A percentile compares a stretch with the other conserved stretches of the same genome.
Evolutionary conservation across 331 rosid species (phyloP).

Genomic region (Phaseolus coccineus): DNA sequence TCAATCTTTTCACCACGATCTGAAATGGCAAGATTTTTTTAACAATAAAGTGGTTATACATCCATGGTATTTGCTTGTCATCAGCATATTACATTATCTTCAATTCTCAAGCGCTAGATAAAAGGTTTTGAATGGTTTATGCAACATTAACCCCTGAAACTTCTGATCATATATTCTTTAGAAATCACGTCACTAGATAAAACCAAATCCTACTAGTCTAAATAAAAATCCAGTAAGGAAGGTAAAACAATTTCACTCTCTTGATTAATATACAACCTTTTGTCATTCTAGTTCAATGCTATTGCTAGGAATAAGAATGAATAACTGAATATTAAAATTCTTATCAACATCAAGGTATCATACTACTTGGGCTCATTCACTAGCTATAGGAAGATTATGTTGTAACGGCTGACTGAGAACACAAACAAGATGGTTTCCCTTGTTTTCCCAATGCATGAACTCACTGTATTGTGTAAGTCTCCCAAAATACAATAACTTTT

Average conservation of each 20-base stretch:
- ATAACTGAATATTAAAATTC: background rate
- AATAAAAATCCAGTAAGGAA: conserved; percentile 20
- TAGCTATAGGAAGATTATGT: too few relatives aligned
- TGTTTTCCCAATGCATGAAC: too few relatives aligned
- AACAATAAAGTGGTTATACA: conserved; percentile 8
- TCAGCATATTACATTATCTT: conserved; percentile 28
- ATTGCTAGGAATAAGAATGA: background rate
- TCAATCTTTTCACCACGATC: conserved; percentile 84
- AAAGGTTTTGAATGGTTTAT: conserved; percentile 19
- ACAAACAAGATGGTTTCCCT: too few relatives aligned
- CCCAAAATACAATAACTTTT: too few relatives aligned
- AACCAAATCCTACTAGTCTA: background rate
- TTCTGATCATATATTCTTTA: background rate
- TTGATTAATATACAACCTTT: background rate
- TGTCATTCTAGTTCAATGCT: background rate
- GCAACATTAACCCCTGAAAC: conserved; percentile 7
- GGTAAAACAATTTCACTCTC: background rate
- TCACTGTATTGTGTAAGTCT: too few relatives aligned
- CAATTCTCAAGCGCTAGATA: conserved; percentile 16
- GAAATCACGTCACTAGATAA: background rate
- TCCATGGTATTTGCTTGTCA: background rate
- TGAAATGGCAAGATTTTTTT: conserved; percentile 41
- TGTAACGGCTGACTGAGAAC: too few relatives aligned
- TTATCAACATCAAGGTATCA: background rate
- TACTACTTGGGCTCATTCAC: background rate